Evolutionary conservation across 306 rosid genomes (phyloP), one percentile per base, ranked within the genome.

Genomic region (Fagus sylvatica): DNA sequence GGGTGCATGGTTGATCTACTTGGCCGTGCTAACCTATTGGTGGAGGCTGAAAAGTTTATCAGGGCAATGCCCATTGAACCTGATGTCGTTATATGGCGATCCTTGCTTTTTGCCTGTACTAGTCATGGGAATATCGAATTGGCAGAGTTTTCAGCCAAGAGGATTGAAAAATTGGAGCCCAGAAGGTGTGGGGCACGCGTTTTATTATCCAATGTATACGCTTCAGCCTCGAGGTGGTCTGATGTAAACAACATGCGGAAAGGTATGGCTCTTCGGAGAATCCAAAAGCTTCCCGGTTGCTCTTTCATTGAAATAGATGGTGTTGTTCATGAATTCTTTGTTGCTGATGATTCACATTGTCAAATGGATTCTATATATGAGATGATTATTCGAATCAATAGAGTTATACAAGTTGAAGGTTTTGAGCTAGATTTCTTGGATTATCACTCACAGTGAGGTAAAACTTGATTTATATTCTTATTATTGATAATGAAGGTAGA

Each of bases 1-100:
- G 71, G 79, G 4, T 74, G 79, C 48, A 43, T 67, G 60, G 78
- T 80, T 36, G 83, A 79, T 79, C 83, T 79, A 66, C 83, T 80
- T 22, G 79, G 79, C 32, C 69, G 83, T 2, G 75, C 83, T 22
- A 79, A 79, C 40, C 46, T 73, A 36, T 74, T 73, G 48, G 49
- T 32, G 34, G 79, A 79, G 41, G 75, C 83, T 10, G 74, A 55
- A 22, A 74, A 1, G 22, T 74, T 74, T 53, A 59, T 78, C 70
- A 37, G 76, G 56, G 71, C 60, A 34, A 78, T 78, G 76, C 64
- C 81, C 5, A 78, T 78, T 15, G 49, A 36, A 19, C 62, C 81
- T 36, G 76, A 78, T 36, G 71, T 71, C 28, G 68, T 60, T 12
- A 78, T 78, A n/a, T 78, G 81, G 81, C 61, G 81, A 46, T 78